A percentile compares a stretch with the other conserved stretches of the same genome.
These are phyloP conservation scores for Saccharomyces hybrid DNA, from an alignment of 1,139 yeast species.

Conservation along the genomic window DNA sequence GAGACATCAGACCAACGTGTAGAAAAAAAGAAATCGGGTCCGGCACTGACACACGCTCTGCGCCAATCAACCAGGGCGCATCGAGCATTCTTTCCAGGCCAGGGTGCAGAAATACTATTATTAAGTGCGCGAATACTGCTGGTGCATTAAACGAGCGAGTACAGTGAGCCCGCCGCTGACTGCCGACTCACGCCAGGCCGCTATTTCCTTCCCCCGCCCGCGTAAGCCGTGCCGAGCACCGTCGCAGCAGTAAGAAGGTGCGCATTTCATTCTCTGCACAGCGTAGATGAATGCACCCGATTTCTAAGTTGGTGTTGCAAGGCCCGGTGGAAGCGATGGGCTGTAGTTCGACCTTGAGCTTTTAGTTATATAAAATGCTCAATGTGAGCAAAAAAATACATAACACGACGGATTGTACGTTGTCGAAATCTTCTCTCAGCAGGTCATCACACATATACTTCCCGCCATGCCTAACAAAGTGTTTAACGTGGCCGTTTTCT, in stretches of 20 bases:
- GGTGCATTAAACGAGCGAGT: background rate
- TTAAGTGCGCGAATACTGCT: background rate
- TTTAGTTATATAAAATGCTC: background rate
- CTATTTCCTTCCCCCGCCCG: background rate
- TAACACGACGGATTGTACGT: background rate
- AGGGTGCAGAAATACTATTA: background rate
- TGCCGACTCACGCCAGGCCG: background rate
- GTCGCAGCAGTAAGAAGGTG: background rate
- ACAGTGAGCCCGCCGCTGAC: background rate
- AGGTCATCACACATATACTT: background rate
- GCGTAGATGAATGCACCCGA: background rate
- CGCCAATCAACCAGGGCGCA: background rate
- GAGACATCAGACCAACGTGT: background rate
- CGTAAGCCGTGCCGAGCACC: background rate
- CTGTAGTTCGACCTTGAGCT: background rate
- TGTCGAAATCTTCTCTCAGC: background rate
- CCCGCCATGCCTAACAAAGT: constrained; percentile 26
- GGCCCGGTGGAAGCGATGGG: background rate
- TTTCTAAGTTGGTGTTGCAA: background rate
- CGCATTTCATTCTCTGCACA: background rate
- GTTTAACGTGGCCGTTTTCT: constrained; percentile 53
- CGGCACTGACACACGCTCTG: background rate
- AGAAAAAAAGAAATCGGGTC: background rate
- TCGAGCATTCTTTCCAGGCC: background rate
- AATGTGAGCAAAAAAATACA: background rate